phyloP scores from a whole-genome alignment of 129 eudicot genomes.

The Chrysanthemum seticuspe region DNA sequence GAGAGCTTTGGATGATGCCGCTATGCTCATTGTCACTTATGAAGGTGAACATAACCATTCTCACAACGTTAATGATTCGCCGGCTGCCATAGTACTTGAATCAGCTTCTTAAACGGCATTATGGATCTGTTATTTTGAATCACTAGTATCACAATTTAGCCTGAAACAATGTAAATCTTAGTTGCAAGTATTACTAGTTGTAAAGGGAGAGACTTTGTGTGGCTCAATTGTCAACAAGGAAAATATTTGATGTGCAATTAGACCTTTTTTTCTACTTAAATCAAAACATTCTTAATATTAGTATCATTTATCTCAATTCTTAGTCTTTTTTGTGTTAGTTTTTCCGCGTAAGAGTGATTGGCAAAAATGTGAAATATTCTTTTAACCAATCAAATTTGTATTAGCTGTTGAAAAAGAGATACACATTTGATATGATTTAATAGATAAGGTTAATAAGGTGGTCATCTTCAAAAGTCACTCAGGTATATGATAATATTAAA shows the following conservation, averaged over 20 bases:
- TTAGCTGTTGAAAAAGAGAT: too few relatives aligned
- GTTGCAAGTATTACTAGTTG: constrained; percentile 4
- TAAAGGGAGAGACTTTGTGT: constrained; percentile 8
- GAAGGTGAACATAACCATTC: constrained; percentile 98
- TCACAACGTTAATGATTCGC: constrained; percentile 43
- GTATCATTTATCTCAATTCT: neutral
- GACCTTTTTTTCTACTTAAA: neutral
- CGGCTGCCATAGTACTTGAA: constrained; percentile 68
- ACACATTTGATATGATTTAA: too few relatives aligned
- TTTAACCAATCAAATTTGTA: neutral
- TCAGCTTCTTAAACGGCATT: constrained; percentile 50
- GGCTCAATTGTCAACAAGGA: constrained; percentile 16
- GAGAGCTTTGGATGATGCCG: constrained; percentile 81
- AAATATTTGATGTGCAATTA: constrained; percentile 13
- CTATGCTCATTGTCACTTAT: constrained; percentile 85
- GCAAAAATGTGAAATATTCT: neutral
- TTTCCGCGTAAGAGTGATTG: neutral
- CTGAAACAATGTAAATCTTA: constrained; percentile 16
- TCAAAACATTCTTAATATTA: neutral
- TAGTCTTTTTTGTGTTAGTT: neutral
- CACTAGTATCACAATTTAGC: constrained; percentile 9
- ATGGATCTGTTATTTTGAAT: neutral
- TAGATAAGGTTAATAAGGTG: neutral
- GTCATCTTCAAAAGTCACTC: constrained; percentile 1
- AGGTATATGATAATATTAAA: constrained; percentile 12